These are phyloP conservation scores for Microdochium bolleyi DNA, from an alignment of 2,329 filamentous ascomycete species.

Conservation along the genomic window DNA sequence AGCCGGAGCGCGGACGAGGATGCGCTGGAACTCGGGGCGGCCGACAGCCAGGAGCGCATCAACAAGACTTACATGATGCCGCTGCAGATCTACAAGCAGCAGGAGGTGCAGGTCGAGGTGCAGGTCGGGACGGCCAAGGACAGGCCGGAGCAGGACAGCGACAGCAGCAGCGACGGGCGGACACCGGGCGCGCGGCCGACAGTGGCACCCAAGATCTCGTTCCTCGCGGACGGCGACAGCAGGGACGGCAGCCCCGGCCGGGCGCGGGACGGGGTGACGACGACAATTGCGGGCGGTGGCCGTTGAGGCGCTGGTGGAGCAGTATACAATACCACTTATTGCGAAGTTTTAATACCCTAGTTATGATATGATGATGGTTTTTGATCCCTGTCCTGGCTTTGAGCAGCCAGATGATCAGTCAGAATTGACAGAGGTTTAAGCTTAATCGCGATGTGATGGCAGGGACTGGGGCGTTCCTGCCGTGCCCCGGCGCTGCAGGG, in stretches of 20 bases:
- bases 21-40: background rate
- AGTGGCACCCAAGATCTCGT: background rate
- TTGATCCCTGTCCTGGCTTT: background rate
- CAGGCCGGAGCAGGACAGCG: background rate
- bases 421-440: background rate
- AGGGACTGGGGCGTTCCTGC: background rate
- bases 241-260: background rate
- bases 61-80: slow-evolving; percentile 1
- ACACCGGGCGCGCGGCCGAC: background rate
- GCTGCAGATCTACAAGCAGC: background rate
- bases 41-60: background rate
- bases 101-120: background rate
- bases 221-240: background rate
- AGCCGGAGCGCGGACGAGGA: background rate
- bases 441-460: background rate
- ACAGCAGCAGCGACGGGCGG: background rate
- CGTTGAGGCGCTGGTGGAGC: background rate
- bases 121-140: background rate
- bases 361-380: background rate
- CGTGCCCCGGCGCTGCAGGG: background rate
- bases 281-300: background rate
- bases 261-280: background rate
- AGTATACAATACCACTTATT: background rate
- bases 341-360: background rate
- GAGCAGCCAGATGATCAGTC: background rate